Percentiles rank a stretch among this genome's conserved stretches.
phyloP scores from a whole-genome alignment of 257 asterid species.

The Nicotiana noctiflora region DNA sequence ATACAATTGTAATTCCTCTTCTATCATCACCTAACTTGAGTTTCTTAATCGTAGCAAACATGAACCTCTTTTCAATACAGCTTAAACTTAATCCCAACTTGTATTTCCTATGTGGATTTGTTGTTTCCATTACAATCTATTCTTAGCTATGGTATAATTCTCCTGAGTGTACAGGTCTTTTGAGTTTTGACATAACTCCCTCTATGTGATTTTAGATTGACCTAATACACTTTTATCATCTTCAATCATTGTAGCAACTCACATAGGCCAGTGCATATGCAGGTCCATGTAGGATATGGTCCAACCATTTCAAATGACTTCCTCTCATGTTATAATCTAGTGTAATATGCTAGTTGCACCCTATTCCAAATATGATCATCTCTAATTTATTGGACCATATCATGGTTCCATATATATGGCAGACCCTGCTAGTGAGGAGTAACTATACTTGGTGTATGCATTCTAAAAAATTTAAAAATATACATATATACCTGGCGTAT shows the following conservation, averaged over 20 bases:
- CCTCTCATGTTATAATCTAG: neutral
- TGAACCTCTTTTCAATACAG: too few species aligned
- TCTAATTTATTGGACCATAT: neutral
- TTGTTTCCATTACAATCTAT: too few species aligned
- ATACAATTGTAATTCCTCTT: neutral
- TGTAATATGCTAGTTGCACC: neutral
- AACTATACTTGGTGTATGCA: constrained; percentile 68
- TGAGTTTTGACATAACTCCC: neutral
- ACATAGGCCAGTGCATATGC: neutral
- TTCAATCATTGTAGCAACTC: neutral
- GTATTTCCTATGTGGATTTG: too few species aligned
- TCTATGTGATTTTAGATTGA: neutral
- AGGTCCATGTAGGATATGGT: neutral
- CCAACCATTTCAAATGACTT: neutral
- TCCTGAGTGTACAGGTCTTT: too few species aligned
- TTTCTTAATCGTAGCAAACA: too few species aligned
- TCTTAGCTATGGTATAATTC: too few species aligned
- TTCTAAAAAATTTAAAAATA: neutral
- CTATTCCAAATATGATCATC: neutral
- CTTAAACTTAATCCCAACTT: too few species aligned
- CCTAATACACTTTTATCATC: neutral
- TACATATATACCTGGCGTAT: constrained; percentile 69
- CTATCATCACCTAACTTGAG: neutral
- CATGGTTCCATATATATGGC: neutral
- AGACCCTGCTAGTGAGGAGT: neutral